Evolutionary conservation across 192 early-diverging fungal species (phyloP).

Genomic region (Coemansia sp.): DNA sequence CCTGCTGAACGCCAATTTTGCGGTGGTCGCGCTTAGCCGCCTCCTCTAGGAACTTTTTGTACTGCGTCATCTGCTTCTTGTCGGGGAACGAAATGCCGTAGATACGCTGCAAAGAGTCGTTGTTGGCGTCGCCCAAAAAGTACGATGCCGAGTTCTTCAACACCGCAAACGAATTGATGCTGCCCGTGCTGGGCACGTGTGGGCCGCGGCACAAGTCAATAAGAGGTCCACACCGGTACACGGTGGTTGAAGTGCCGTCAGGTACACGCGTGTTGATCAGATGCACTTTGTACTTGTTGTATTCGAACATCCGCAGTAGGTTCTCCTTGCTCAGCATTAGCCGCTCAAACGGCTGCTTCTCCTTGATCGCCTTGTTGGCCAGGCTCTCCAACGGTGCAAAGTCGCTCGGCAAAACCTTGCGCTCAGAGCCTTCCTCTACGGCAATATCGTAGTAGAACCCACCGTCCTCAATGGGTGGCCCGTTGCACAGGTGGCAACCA

Average conservation of each 20-base stretch:
- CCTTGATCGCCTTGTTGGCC: slow-evolving; percentile 85
- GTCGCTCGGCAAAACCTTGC: slow-evolving; percentile 72
- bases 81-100: slow-evolving; percentile 99
- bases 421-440: slow-evolving; percentile 61
- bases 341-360: slow-evolving; percentile 95
- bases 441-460: slow-evolving; percentile 99
- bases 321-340: slow-evolving; percentile 85
- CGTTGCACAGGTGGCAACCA: slow-evolving; percentile 96
- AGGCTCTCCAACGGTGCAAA: slow-evolving; percentile 86
- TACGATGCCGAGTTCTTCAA: slow-evolving; percentile 98
- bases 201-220: slow-evolving; percentile 98
- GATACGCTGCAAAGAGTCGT: slow-evolving; percentile 97
- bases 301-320: slow-evolving; percentile 95
- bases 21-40: slow-evolving; percentile 96
- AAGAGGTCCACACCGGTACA: slow-evolving; percentile 97
- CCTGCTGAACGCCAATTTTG: slow-evolving; percentile 96
- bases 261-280: slow-evolving; percentile 91
- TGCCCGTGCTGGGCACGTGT: slow-evolving; percentile 92
- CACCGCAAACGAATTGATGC: slow-evolving; percentile 90
- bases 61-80: slow-evolving; percentile 94
- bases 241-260: slow-evolving; percentile 92
- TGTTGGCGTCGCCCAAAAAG: slow-evolving; percentile 95
- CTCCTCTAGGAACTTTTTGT: slow-evolving; percentile 95
- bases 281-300: slow-evolving; percentile 97
- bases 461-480: slow-evolving; percentile 85